These are phyloP conservation scores for Arthrobotrys iridis DNA, from an alignment of 2,329 filamentous ascomycete genomes.

Conservation along the genomic window DNA sequence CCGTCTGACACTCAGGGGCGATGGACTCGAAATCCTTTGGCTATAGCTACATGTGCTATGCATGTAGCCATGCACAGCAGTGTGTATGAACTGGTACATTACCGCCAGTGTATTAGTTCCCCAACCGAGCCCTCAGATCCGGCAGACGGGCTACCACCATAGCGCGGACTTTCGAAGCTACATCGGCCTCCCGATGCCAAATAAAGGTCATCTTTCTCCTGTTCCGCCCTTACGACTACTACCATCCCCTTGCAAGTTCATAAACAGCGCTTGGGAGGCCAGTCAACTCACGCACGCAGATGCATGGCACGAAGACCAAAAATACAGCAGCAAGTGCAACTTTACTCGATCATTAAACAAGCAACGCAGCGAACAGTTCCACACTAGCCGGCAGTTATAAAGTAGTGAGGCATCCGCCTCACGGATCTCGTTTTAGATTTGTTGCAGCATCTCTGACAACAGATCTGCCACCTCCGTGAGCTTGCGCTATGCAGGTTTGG, in stretches of 20 bases:
- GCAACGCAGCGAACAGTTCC: slow-evolving; percentile 10
- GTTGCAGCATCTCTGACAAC: slow-evolving; percentile 51
- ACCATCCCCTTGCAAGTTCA: slow-evolving; percentile 19
- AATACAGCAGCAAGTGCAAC: slow-evolving; percentile 29
- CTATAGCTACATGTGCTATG: slow-evolving; percentile 10
- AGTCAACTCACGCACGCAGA: slow-evolving; percentile 11
- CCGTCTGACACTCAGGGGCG: slow-evolving; percentile 53
- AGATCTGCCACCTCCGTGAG: slow-evolving; percentile 25
- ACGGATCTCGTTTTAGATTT: slow-evolving; percentile 9
- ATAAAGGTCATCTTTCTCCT: slow-evolving; percentile 34
- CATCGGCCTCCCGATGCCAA: slow-evolving; percentile 16
- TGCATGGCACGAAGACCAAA: slow-evolving; percentile 28
- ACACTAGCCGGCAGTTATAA: slow-evolving; percentile 37
- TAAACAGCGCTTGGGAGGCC: slow-evolving; percentile 32
- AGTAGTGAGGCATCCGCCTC: slow-evolving; percentile 17
- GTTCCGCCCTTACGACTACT: slow-evolving; percentile 26
- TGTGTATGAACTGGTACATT: slow-evolving; percentile 29
- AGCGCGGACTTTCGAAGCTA: slow-evolving; percentile 19
- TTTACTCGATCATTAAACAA: background rate
- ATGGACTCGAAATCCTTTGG: slow-evolving; percentile 20
- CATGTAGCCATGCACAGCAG: slow-evolving; percentile 24
- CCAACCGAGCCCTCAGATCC: slow-evolving; percentile 10
- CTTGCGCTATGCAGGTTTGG: slow-evolving; percentile 49
- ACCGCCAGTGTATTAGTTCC: slow-evolving; percentile 4
- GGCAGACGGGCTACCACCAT: slow-evolving; percentile 29